Base-by-base conservation (phyloP, 345 rosid species). In the Reutealis trisperma region DNA sequence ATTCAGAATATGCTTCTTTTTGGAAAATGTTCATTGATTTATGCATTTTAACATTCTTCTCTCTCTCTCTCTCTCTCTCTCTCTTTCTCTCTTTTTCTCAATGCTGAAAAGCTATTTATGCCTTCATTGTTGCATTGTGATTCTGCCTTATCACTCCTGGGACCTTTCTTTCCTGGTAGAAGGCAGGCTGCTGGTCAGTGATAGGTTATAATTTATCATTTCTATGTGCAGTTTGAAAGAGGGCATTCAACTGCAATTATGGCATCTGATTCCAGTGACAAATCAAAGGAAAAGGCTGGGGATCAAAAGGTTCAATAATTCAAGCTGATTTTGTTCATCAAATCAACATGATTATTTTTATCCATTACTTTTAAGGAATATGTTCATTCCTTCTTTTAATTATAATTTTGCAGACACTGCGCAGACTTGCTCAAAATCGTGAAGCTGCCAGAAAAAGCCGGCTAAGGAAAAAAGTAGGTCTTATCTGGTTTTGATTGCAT, bases 361-460 rank as follows among this genome's bases (percentile, higher is more conserved):
- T 47, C 27, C 52, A 6, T 72, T 60, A 18, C 6, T 15, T 54
- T 54, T 54, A 54, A 5, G 19, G 0, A 15, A 5, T 54, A 15
- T 54, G 6, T 54, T 54, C 6, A 3, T 41, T 74, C 67, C 54
- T 68, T 27, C 61, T 67, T 34, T 51, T 60, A 34, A 44, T 68
- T 57, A 51, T 25, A 77, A 64, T 77, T 76, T 74, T 54, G 27
- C 89, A 95, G 98, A 93, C 97, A 0, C 78, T 92, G 67, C 92
- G 98, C 52, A 90, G 98, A 84, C 99, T 95, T 84, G 99, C 99
- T 79, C 99, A 95, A 85, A 95, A 95, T 82, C 97, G 99, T 16
- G 99, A 95, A 88, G 99, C 99, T 69, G 99, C 99, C 30, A 90
- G 99, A 75, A 95, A 95, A 86, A 95, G 98, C 80, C 88, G 98